These are phyloP conservation scores for Raffaelea ambrosiae DNA, from an alignment of 2,329 filamentous ascomycete species.

Conservation along the genomic window DNA sequence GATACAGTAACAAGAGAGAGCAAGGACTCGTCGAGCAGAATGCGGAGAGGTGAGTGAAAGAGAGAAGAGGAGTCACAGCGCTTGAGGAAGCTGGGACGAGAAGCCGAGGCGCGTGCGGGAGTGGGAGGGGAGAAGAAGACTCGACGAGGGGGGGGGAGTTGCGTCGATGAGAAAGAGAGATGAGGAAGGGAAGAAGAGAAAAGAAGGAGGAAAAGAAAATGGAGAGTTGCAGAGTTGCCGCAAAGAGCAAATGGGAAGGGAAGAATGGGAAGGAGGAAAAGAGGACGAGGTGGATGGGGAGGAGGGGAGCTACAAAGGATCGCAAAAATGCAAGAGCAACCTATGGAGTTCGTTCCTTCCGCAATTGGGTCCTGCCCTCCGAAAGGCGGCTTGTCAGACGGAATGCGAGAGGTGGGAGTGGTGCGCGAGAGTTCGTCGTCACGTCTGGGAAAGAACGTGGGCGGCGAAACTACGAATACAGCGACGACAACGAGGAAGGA, in stretches of 20 bases:
- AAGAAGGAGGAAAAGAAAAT: background rate
- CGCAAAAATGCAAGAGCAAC: background rate
- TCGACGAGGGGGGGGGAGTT: too few species aligned
- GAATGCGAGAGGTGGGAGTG: slow-evolving; percentile 6
- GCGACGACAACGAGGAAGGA: background rate
- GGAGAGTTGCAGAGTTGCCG: too few species aligned
- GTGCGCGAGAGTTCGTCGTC: background rate
- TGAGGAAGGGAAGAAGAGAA: background rate
- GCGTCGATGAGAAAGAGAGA: background rate
- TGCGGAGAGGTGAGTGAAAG: background rate
- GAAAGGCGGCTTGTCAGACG: slow-evolving; percentile 5
- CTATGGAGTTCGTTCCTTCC: slow-evolving; percentile 1
- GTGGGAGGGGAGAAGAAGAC: too few species aligned
- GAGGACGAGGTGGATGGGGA: background rate
- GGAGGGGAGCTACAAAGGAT: background rate
- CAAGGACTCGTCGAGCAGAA: too few species aligned
- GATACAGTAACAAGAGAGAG: background rate
- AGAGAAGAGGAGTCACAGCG: background rate
- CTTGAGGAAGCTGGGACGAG: background rate
- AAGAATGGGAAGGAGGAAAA: background rate
- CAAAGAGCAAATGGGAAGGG: background rate
- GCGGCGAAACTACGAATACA: slow-evolving; percentile 1
- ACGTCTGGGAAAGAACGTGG: slow-evolving; percentile 1
- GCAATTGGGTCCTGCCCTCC: slow-evolving; percentile 5
- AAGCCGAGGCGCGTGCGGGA: background rate